phyloP scores from a whole-genome alignment of 192 early-diverging fungal species.

The Coemansia sp. region DNA sequence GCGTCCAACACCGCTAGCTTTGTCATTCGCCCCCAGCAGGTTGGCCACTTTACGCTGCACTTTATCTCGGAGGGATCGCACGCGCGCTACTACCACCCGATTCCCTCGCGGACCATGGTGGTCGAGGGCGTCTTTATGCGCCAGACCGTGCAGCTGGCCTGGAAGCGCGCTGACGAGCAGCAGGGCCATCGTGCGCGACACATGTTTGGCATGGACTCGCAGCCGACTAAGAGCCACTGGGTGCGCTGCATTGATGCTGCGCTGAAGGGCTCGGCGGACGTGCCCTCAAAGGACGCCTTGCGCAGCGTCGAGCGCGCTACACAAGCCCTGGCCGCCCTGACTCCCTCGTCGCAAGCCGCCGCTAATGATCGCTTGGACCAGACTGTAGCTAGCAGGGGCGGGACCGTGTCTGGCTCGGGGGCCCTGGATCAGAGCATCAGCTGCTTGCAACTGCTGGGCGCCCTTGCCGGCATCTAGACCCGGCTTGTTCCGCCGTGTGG shows the following conservation, averaged over 20 bases:
- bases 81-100: slow-evolving; percentile 53
- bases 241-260: slow-evolving; percentile 31
- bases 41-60: slow-evolving; percentile 50
- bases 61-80: slow-evolving; percentile 45
- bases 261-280: slow-evolving; percentile 13
- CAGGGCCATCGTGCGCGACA: slow-evolving; percentile 29
- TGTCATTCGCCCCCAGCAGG: slow-evolving; percentile 41
- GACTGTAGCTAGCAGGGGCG: slow-evolving; percentile 7
- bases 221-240: slow-evolving; percentile 36
- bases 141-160: slow-evolving; percentile 49
- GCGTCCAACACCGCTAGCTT: slow-evolving; percentile 29
- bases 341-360: not conserved
- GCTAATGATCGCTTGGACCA: not conserved
- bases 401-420: not conserved
- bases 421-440: slow-evolving; percentile 26
- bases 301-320: slow-evolving; percentile 33
- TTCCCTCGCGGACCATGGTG: slow-evolving; percentile 44
- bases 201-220: slow-evolving; percentile 54
- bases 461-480: slow-evolving; percentile 12
- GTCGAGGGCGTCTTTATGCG: slow-evolving; percentile 57
- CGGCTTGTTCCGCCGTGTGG: not conserved
- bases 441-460: slow-evolving; percentile 24
- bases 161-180: slow-evolving; percentile 24
- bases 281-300: slow-evolving; percentile 17
- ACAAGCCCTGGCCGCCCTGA: slow-evolving; percentile 30